These are phyloP conservation scores for Rhododendron vialii DNA, from an alignment of 148 eudicot species.

Conservation along the genomic window DNA sequence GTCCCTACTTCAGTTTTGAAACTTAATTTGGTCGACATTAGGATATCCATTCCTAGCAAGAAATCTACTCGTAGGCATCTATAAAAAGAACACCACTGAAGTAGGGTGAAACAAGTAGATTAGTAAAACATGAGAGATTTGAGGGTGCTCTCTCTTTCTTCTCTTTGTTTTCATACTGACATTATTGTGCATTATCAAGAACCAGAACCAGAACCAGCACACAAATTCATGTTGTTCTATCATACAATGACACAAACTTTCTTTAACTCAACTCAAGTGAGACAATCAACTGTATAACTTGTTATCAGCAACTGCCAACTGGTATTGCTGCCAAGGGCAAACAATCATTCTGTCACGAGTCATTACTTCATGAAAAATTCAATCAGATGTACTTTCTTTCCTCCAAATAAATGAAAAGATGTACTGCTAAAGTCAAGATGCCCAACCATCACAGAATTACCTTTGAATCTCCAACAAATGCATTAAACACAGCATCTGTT, in stretches of 20 bases:
- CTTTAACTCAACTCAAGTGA: not conserved
- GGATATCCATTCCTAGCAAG: not conserved
- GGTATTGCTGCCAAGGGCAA: not conserved
- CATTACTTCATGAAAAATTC: not conserved
- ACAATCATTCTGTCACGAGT: not conserved
- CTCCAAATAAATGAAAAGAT: not conserved
- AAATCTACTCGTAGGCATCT: not conserved
- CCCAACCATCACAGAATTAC: conserved; percentile 22
- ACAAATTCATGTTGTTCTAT: not conserved
- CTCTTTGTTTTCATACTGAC: not conserved
- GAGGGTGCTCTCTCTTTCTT: not conserved
- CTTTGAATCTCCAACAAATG: conserved; percentile 86
- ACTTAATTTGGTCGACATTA: not conserved
- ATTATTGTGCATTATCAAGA: not conserved
- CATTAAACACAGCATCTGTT: conserved; percentile 63
- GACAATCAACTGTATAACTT: not conserved
- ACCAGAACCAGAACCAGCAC: not conserved
- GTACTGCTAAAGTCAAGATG: not conserved
- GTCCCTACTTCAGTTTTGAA: not conserved
- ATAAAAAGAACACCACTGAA: not conserved
- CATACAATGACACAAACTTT: not conserved
- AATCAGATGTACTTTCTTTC: not conserved
- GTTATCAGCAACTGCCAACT: not conserved
- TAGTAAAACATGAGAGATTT: not conserved
- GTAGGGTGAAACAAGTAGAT: not conserved